Evolutionary conservation across 148 eudicot species (phyloP), one percentile per base, ranked within the genome.

Genomic region (Amaranthus palmeri): DNA sequence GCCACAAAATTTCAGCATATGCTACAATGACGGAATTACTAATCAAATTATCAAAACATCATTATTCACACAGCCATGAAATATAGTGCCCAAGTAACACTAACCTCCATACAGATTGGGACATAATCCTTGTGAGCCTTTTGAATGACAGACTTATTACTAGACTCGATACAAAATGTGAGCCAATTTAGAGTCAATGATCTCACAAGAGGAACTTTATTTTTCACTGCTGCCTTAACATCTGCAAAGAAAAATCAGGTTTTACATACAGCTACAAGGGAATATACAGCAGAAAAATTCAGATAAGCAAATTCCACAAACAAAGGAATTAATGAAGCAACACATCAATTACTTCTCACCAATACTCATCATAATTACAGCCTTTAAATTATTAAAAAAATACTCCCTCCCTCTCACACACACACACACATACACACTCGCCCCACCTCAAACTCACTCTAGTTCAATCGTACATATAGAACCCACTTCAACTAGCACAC

Each of bases 81-180:
- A 5, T 65, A 70, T 4, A 62, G 61, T 58, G 41, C 25, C 42
- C 13, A 68, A 43, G 42, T 15, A 41, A 8, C 68, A 57, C 92
- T 72, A 51, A 95, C 99, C 99, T 96, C 99, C 99, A 96, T 96
- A 81, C 89, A 96, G 12, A 96, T 88, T 12, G 92, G 97, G 65
- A 92, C 99, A 79, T 88, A 96, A 57, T 96, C 99, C 84, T 92
- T 96, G 82, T 96, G 99, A 73, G 79, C 80, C 83, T 96, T 96
- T 55, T 90, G 93, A 54, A 96, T 78, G 64, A 86, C 66, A 47
- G 92, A 76, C 78, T 96, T 96, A 81, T 87, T 92, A 82, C 96
- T 96, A 0, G 89, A 81, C 85, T 96, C 99, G 36, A 92, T 90
- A 65, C 96, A 96, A 83, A 79, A 87, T 52, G 99, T 86, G 63